Base-by-base conservation (phyloP, 805 yeast species). In the Suhomyces sp. region DNA sequence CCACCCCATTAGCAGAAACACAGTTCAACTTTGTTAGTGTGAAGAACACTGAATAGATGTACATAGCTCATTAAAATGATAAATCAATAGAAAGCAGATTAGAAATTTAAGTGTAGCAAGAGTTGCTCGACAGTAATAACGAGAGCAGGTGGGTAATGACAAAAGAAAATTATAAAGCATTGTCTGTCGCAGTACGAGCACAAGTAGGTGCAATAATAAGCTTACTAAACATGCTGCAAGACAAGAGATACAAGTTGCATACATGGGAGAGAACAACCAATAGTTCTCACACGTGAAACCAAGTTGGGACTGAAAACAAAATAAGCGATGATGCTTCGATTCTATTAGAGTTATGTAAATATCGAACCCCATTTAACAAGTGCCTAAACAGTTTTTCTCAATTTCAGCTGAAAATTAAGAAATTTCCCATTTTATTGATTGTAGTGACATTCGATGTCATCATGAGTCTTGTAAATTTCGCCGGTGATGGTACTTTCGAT, bases 1-100 rank as follows among this genome's bases (percentile, higher is more conserved):
- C 68, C 33, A 63, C 67, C 9, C 70, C 70, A 15, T 43, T 57
- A 9, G 67, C 62, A 29, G 67, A 66, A 21, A 43, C 59, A n/a
- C 55, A 54, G 41, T 44, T 40, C 9, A 52, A 57, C 25, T 37
- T 58, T 3, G 55, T 53, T 21, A 54, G 40, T 43, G 45, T 50
- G 47, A 50, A 24, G 35, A 46, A 29, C 37, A 19, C 22, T 37
- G 22, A 37, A 37, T 35, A 27, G 31, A 27, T 27, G 31, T 27
- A 27, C n/a, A 27, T 27, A 27, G 31, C 31, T 27, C 4, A 27
- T 27, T 12, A 27, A 7, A 22, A 6, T 22, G 24, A 22, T 22
- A 22, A 22, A 22, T 22, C 8, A n/a, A n/a, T n/a, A n/a, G n/a
- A n/a, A n/a, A n/a, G n/a, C n/a, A 22, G 24, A 22, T 7, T 22